Percentiles rank a stretch among this genome's conserved stretches.
phyloP scores from a whole-genome alignment of 2,329 filamentous ascomycete species.

The Fusarium heterosporum region DNA sequence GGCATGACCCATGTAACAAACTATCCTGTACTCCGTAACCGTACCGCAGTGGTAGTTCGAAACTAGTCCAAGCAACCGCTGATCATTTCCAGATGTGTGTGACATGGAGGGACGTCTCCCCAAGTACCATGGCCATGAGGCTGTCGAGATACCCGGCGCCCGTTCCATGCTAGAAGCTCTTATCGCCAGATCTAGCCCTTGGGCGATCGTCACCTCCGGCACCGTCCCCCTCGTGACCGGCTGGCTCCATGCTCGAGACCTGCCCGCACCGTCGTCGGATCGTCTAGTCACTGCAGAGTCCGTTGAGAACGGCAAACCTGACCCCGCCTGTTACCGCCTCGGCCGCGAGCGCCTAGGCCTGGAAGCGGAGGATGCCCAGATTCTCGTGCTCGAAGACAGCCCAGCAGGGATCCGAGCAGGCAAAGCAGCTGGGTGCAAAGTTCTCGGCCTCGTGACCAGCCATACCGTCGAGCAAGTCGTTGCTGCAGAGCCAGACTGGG shows the following conservation, averaged over 20 bases:
- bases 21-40: neutral
- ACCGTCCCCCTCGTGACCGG: slow-evolving; percentile 75
- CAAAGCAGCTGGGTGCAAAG: slow-evolving; percentile 86
- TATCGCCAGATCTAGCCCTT: slow-evolving; percentile 71
- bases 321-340: slow-evolving; percentile 78
- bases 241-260: slow-evolving; percentile 75
- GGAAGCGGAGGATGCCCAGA: slow-evolving; percentile 58
- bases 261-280: slow-evolving; percentile 68
- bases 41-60: slow-evolving; percentile 7
- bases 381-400: slow-evolving; percentile 89
- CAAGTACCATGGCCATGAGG: slow-evolving; percentile 79
- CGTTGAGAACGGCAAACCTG: slow-evolving; percentile 79
- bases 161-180: slow-evolving; percentile 76
- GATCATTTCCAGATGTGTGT: slow-evolving; percentile 72
- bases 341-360: slow-evolving; percentile 72
- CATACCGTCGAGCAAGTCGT: slow-evolving; percentile 79
- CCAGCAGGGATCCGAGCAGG: slow-evolving; percentile 86
- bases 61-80: slow-evolving; percentile 22
- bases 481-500: slow-evolving; percentile 86
- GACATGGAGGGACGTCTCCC: slow-evolving; percentile 83
- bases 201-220: slow-evolving; percentile 89
- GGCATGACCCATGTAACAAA: neutral
- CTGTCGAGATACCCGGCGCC: slow-evolving; percentile 87
- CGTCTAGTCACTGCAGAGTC: slow-evolving; percentile 81
- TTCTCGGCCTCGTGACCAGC: slow-evolving; percentile 86